These are phyloP conservation scores for Usnea hakonensis DNA, from an alignment of 495 filamentous ascomycete species.

Conservation along the genomic window DNA sequence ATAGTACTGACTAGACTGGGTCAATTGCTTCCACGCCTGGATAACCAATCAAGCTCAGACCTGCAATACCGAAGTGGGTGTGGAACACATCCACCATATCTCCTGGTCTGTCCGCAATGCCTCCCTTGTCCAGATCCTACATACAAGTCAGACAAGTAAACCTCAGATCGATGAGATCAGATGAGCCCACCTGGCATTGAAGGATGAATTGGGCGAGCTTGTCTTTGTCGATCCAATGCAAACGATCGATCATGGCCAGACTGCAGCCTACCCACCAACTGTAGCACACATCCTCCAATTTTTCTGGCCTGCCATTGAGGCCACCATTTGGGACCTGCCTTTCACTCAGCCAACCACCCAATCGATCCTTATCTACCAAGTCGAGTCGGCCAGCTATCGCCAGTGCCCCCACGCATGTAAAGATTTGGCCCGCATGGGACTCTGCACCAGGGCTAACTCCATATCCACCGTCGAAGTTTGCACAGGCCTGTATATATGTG, in stretches of 20 bases:
- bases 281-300: slow-evolving; percentile 94
- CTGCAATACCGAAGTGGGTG: slow-evolving; percentile 81
- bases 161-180: background rate
- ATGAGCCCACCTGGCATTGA: slow-evolving; percentile 55
- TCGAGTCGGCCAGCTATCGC: slow-evolving; percentile 76
- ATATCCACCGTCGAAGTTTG: slow-evolving; percentile 90
- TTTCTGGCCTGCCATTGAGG: slow-evolving; percentile 90
- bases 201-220: slow-evolving; percentile 76
- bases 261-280: slow-evolving; percentile 96
- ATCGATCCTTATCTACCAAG: slow-evolving; percentile 69
- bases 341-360: slow-evolving; percentile 89
- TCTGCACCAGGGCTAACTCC: slow-evolving; percentile 83
- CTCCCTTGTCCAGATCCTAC: slow-evolving; percentile 74
- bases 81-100: slow-evolving; percentile 98
- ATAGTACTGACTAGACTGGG: slow-evolving; percentile 65
- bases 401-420: slow-evolving; percentile 87
- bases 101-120: slow-evolving; percentile 82
- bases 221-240: slow-evolving; percentile 83
- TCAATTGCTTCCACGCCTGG: slow-evolving; percentile 74
- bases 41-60: slow-evolving; percentile 72
- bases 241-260: slow-evolving; percentile 75
- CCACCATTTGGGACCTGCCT: slow-evolving; percentile 80
- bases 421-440: slow-evolving; percentile 87
- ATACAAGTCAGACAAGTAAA: slow-evolving; percentile 20
- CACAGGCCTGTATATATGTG: slow-evolving; percentile 65